Conservation (phyloP, 2,329 filamentous ascomycete genomes). For the Geosmithia flava region DNA sequence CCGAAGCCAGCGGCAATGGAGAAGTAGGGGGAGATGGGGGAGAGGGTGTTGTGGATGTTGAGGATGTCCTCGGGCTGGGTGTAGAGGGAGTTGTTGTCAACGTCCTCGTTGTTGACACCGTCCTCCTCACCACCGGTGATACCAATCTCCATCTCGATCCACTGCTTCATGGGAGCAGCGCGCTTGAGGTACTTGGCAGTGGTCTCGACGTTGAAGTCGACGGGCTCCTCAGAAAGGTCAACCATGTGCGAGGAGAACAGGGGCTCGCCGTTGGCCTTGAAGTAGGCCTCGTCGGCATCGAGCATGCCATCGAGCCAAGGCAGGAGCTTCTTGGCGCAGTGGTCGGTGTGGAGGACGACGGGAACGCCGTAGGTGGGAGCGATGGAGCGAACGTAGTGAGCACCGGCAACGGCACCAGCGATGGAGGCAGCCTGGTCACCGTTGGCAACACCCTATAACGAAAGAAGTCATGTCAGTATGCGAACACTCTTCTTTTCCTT, state of each 20-base stretch:
- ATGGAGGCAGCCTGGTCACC: conserved; percentile 76
- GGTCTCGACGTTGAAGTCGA: conserved; percentile 83
- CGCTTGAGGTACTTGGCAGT: conserved; percentile 91
- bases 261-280: conserved; percentile 85
- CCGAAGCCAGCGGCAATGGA: conserved; percentile 97
- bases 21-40: conserved; percentile 87
- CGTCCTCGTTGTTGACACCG: conserved; percentile 95
- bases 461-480: not conserved
- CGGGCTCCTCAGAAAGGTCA: conserved; percentile 83
- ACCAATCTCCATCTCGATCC: conserved; percentile 85
- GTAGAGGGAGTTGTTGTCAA: conserved; percentile 95
- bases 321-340: conserved; percentile 98
- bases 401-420: conserved; percentile 74
- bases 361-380: conserved; percentile 82
- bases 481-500: too few species aligned
- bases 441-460: conserved; percentile 59
- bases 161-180: conserved; percentile 93
- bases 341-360: conserved; percentile 91
- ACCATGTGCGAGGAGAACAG: conserved; percentile 99
- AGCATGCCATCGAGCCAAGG: conserved; percentile 96
- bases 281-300: conserved; percentile 86
- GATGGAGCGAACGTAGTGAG: conserved; percentile 84
- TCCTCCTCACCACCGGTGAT: conserved; percentile 98
- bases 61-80: conserved; percentile 96
- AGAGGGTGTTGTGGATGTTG: conserved; percentile 77